phyloP scores from a whole-genome alignment of 176 grass and related monocot genomes.

The Cocos nucifera region DNA sequence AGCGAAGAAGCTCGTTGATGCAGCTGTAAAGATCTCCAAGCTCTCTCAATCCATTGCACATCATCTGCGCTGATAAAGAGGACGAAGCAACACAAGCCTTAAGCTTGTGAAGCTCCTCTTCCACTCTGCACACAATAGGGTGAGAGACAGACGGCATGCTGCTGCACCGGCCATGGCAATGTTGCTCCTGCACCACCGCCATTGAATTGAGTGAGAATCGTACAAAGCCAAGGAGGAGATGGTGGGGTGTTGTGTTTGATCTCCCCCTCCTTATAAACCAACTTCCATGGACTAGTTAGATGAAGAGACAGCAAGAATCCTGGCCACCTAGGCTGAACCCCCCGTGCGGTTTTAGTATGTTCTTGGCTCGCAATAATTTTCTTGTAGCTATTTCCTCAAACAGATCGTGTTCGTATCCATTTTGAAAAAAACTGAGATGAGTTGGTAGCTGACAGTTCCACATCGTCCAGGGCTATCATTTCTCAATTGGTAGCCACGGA shows the following conservation, averaged over 20 bases:
- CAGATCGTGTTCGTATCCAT: too few species aligned
- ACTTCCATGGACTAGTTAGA: too few species aligned
- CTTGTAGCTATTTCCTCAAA: too few species aligned
- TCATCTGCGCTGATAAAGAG: constrained; percentile 1
- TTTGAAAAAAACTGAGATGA: too few species aligned
- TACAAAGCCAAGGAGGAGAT: not conserved
- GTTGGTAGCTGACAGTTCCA: too few species aligned
- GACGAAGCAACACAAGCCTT: constrained; percentile 6
- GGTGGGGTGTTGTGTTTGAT: not conserved
- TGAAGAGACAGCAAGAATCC: too few species aligned
- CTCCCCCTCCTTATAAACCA: constrained; percentile 15
- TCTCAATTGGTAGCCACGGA: too few species aligned
- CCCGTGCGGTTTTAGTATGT: not conserved
- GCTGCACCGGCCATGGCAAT: constrained; percentile 14
- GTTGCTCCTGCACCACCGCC: not conserved
- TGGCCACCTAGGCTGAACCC: too few species aligned
- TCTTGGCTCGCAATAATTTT: not conserved
- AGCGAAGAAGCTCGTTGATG: constrained; percentile 20
- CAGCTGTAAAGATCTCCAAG: constrained; percentile 12
- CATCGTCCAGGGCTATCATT: too few species aligned
- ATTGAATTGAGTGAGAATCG: not conserved
- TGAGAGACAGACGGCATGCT: constrained; percentile 21
- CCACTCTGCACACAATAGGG: constrained; percentile 11
- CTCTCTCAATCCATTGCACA: constrained; percentile 5
- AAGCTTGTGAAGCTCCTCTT: constrained; percentile 21